A percentile compares a stretch with the other conserved stretches of the same genome.
These are phyloP conservation scores for Termitomyces heimii DNA, from an alignment of 768 basidiomycete species.

Conservation along the genomic window DNA sequence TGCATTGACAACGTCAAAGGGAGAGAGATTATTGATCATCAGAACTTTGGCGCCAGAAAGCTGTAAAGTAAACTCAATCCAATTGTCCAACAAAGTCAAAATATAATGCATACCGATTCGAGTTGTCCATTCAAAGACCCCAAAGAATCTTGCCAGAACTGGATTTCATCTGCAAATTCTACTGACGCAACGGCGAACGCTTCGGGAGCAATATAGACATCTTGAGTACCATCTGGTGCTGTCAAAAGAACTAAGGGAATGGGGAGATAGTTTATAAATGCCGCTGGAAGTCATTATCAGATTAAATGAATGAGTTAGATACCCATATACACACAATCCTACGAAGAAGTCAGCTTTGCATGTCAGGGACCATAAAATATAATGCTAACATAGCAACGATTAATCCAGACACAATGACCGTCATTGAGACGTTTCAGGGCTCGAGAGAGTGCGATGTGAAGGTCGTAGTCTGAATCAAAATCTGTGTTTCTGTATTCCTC, in stretches of 20 bases:
- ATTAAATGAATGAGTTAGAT: neutral
- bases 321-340: slow-evolving; percentile 15
- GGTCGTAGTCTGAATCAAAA: slow-evolving; percentile 47
- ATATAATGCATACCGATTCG: slow-evolving; percentile 26
- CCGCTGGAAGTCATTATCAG: slow-evolving; percentile 19
- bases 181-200: slow-evolving; percentile 45
- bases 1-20: slow-evolving; percentile 43
- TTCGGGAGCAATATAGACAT: slow-evolving; percentile 46
- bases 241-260: slow-evolving; percentile 43
- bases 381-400: slow-evolving; percentile 47
- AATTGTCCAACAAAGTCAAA: neutral
- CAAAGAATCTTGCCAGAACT: slow-evolving; percentile 49
- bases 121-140: slow-evolving; percentile 40
- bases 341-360: neutral
- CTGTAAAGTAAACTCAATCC: slow-evolving; percentile 12
- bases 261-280: slow-evolving; percentile 43
- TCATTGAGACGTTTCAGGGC: slow-evolving; percentile 52
- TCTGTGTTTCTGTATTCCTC: slow-evolving; percentile 35
- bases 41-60: slow-evolving; percentile 49
- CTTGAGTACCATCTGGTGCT: slow-evolving; percentile 35
- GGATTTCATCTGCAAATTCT: slow-evolving; percentile 45
- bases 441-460: slow-evolving; percentile 49
- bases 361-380: neutral
- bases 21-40: slow-evolving; percentile 44
- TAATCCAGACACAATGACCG: slow-evolving; percentile 52